These are phyloP conservation scores for Rhytidiadelphus loreus DNA, from an alignment of 225 moss, liverwort and hornwort species.

Conservation along the genomic window DNA sequence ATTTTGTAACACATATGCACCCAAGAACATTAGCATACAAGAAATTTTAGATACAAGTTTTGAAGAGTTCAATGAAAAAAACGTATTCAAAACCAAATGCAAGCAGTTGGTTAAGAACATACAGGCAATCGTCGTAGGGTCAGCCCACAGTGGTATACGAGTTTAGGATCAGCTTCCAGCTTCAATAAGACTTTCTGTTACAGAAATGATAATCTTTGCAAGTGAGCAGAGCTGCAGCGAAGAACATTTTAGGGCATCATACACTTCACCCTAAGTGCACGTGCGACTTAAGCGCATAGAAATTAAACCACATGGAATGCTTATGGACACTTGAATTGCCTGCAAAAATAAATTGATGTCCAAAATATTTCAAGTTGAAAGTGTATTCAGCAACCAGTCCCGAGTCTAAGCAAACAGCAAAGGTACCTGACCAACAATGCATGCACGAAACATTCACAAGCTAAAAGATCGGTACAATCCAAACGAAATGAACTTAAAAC, in stretches of 20 bases:
- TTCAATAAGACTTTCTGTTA: slow-evolving; percentile 66
- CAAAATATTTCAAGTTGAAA: not conserved
- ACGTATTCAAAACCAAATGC: not conserved
- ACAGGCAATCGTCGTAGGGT: slow-evolving; percentile 51
- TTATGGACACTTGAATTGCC: not conserved
- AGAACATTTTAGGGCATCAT: not conserved
- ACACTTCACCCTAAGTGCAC: not conserved
- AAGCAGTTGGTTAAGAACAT: not conserved
- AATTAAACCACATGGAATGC: not conserved
- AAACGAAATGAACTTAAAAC: not conserved
- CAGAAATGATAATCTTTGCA: not conserved
- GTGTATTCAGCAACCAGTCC: not conserved
- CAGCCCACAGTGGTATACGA: slow-evolving; percentile 64
- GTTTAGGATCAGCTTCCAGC: slow-evolving; percentile 65
- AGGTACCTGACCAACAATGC: not conserved
- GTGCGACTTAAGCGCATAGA: not conserved
- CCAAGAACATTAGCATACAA: not conserved
- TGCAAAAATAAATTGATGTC: not conserved
- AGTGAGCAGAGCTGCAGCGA: not conserved
- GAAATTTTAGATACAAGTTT: not conserved
- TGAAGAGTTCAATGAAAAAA: not conserved
- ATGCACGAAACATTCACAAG: not conserved
- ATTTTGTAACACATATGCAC: not conserved
- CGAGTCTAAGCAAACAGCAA: not conserved
- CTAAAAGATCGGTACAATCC: not conserved